phyloP scores from a whole-genome alignment of 2,329 filamentous ascomycete species.

The Ophiosphaerella korrae region DNA sequence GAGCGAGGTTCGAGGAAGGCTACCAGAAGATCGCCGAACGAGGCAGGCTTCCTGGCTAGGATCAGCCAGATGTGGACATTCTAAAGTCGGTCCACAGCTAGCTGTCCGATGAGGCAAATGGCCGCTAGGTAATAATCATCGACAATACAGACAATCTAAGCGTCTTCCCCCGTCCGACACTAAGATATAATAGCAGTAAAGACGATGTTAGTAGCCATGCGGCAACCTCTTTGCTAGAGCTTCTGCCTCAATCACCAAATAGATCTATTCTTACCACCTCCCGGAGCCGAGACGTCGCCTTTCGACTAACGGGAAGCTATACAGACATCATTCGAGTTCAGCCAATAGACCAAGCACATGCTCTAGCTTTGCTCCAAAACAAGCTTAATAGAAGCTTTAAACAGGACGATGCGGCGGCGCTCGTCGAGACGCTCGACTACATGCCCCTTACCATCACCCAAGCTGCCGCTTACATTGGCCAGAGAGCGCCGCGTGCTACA shows the following conservation, averaged over 20 bases:
- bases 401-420: too few species aligned
- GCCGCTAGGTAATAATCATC: constrained; percentile 23
- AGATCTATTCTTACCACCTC: constrained; percentile 6
- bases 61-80: constrained; percentile 14
- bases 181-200: background rate
- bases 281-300: constrained; percentile 1
- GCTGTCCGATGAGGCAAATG: constrained; percentile 17
- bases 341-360: constrained; percentile 4
- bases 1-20: constrained; percentile 14
- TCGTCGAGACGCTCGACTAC: background rate
- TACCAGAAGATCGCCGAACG: constrained; percentile 20
- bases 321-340: constrained; percentile 3
- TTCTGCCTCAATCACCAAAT: constrained; percentile 15
- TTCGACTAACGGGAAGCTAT: constrained; percentile 1
- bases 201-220: background rate
- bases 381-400: background rate
- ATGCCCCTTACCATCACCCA: too few species aligned
- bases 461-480: background rate
- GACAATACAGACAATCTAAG: constrained; percentile 26
- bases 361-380: constrained; percentile 4
- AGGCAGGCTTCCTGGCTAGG: constrained; percentile 6
- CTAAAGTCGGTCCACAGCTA: constrained; percentile 15
- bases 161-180: constrained; percentile 3
- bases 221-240: constrained; percentile 6
- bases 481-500: background rate